Evolutionary conservation across 2,329 filamentous ascomycete genomes (phyloP).

Genomic region (Fusarium chuoi): DNA sequence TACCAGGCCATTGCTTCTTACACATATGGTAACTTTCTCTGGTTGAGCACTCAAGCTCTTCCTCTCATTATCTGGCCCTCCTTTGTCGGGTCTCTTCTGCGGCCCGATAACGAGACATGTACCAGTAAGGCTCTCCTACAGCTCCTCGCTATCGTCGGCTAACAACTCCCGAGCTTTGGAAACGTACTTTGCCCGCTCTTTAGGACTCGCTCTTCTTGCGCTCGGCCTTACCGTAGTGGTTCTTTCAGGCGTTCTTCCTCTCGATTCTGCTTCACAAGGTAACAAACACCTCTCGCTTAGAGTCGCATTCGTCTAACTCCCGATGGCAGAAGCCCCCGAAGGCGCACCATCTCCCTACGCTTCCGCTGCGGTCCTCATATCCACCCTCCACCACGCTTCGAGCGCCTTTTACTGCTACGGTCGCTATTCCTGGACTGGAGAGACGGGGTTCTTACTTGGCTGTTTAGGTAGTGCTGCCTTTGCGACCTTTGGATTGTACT

Average conservation of each 20-base stretch:
- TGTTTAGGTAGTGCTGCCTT: constrained; percentile 66
- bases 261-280: constrained; percentile 63
- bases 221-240: constrained; percentile 73
- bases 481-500: constrained; percentile 62
- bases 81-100: constrained; percentile 58
- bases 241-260: constrained; percentile 75
- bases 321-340: constrained; percentile 32
- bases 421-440: constrained; percentile 67
- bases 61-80: constrained; percentile 60
- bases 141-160: not conserved
- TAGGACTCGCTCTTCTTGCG: constrained; percentile 74
- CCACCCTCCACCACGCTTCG: constrained; percentile 71
- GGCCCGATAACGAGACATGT: constrained; percentile 45
- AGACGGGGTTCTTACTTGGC: constrained; percentile 69
- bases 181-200: constrained; percentile 76
- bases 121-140: constrained; percentile 42
- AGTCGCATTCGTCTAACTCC: not conserved
- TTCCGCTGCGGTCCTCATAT: constrained; percentile 72
- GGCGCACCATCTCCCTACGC: constrained; percentile 70
- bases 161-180: constrained; percentile 62
- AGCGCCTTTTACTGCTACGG: constrained; percentile 75
- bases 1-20: constrained; percentile 60
- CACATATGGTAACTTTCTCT: constrained; percentile 62
- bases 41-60: constrained; percentile 60
- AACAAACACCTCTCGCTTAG: constrained; percentile 1